phyloP scores from a whole-genome alignment of 2,329 filamentous ascomycete genomes.

The Colletotrichum neosansevieriae region DNA sequence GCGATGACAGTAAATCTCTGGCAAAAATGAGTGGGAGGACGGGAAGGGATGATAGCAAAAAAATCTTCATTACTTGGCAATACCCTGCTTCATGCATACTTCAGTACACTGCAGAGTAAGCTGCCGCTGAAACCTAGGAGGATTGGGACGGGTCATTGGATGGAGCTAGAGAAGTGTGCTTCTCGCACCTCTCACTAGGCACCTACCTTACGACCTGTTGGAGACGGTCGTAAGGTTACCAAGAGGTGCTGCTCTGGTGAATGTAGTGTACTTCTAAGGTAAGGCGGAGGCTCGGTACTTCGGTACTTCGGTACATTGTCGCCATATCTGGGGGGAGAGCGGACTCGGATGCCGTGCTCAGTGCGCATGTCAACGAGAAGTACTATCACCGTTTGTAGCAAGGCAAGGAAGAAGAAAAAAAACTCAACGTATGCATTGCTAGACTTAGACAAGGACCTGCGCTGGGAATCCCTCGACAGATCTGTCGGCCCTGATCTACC shows the following conservation, averaged over 20 bases:
- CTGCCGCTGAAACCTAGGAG: constrained; percentile 36
- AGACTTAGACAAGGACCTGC: neutral
- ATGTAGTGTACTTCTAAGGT: too few relatives aligned
- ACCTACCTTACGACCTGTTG: neutral
- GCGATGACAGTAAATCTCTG: neutral
- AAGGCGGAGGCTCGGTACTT: too few relatives aligned
- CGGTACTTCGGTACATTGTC: too few relatives aligned
- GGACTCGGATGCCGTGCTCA: too few relatives aligned
- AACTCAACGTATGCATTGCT: neutral
- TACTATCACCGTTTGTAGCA: neutral
- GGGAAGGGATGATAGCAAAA: neutral
- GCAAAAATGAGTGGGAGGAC: too few relatives aligned
- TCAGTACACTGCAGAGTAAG: constrained; percentile 30
- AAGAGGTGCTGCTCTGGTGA: neutral
- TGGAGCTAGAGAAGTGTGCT: constrained; percentile 34
- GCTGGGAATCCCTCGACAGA: constrained; percentile 23
- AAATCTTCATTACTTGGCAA: constrained; percentile 5
- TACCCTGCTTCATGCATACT: constrained; percentile 16
- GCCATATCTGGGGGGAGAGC: too few relatives aligned
- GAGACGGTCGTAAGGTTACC: too few relatives aligned
- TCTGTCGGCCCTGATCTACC: constrained; percentile 36
- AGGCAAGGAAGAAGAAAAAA: neutral
- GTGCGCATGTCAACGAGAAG: too few relatives aligned
- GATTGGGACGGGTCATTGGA: constrained; percentile 31
- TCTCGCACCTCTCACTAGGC: constrained; percentile 20